Conservation (phyloP, 768 basidiomycete species). For the Suillus fuscotomentosus region DNA sequence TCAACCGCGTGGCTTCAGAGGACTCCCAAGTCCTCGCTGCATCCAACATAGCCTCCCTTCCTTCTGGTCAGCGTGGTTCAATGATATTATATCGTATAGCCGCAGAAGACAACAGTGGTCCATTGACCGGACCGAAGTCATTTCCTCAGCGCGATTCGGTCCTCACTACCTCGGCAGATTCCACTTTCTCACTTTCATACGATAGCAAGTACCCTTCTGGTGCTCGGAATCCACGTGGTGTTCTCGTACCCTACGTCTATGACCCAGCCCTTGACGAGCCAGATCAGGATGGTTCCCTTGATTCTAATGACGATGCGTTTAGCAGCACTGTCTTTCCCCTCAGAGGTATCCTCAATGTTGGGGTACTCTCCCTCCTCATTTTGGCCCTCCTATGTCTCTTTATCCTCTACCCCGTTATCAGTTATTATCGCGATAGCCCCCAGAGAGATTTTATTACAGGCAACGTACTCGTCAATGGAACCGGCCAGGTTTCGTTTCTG, state of each 20-base stretch:
- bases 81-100: constrained; percentile 69
- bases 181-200: constrained; percentile 44
- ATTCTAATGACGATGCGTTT: constrained; percentile 40
- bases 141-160: constrained; percentile 38
- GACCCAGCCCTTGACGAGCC: constrained; percentile 59
- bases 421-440: constrained; percentile 42
- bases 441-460: constrained; percentile 51
- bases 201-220: constrained; percentile 68
- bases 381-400: constrained; percentile 68
- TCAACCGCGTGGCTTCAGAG: constrained; percentile 45
- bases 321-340: constrained; percentile 26
- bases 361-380: constrained; percentile 63
- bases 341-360: constrained; percentile 67
- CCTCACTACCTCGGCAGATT: constrained; percentile 53
- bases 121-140: constrained; percentile 32
- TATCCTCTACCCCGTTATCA: constrained; percentile 76
- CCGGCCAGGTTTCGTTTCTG: constrained; percentile 64
- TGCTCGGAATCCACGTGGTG: constrained; percentile 25
- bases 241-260: constrained; percentile 66
- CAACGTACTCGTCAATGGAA: constrained; percentile 65
- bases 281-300: constrained; percentile 76
- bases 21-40: constrained; percentile 41
- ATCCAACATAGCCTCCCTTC: constrained; percentile 19
- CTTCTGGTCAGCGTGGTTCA: constrained; percentile 42
- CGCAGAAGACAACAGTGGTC: constrained; percentile 32